Evolutionary conservation across 257 asterid genomes (phyloP), one percentile per base, ranked within the genome.

Genomic region (Penstemon barbatus): DNA sequence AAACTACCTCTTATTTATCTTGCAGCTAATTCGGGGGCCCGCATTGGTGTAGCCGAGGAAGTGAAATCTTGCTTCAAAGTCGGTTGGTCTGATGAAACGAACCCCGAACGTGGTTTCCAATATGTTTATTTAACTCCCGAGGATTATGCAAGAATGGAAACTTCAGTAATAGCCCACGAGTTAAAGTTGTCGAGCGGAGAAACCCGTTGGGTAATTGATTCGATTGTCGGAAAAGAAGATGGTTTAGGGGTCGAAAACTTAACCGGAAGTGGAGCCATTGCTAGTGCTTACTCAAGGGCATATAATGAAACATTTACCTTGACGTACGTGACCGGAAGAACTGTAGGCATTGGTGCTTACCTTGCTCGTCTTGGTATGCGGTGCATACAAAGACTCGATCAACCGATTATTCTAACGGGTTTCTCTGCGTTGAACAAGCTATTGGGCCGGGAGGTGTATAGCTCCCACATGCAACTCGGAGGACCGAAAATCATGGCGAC

Each of bases 401-500:
- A 91, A 61, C 99, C 98, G 0, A 94, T 94, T 61, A 89, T 94
- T 78, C 90, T 94, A 66, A 94, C 99, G 0, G 99, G 98, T 57
- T 94, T 91, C 80, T 94, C 99, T 13, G 98, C 99, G 3, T 66
- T 94, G 53, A 94, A 94, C 83, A 94, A 91, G 85, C 97, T 94
- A 73, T 82, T 94, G 48, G 97, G 97, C 8, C 84, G 97, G 71
- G 99, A 94, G 80, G 97, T 94, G 13, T 91, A 94, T 56, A 94
- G 97, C 82, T 94, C 99, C 13, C 96, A 94, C 85, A 91, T 94
- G 97, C 99, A 94, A 66, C 97, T 94, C 7, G 99, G 99, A 5
- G 99, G 99, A 7, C 99, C 99, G n/a, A 91, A 94, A 78, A 89
- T 91, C 57, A 94, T 94, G 99, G 97, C 96, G 0, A 94, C 97